phyloP scores from a whole-genome alignment of 2,329 filamentous ascomycete genomes.

The Graphilbum sp. region DNA sequence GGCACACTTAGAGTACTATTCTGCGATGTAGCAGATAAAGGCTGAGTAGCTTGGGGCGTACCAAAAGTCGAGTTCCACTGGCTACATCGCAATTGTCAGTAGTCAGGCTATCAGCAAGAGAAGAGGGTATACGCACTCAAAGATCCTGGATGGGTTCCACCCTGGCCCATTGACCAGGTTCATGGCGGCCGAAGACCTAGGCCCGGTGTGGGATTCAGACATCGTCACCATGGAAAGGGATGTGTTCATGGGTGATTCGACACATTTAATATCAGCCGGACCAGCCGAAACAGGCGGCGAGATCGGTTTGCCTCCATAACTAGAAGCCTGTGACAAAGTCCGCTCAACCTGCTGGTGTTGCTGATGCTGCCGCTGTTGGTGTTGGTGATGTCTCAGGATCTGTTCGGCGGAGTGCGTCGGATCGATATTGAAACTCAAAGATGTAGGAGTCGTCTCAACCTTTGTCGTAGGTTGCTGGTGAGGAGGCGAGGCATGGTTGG shows the following conservation, averaged over 20 bases:
- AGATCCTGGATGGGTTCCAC: constrained; percentile 80
- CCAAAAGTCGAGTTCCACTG: constrained; percentile 95
- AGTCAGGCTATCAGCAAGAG: no score
- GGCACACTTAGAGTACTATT: constrained; percentile 35
- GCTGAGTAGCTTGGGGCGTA: constrained; percentile 39
- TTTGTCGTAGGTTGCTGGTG: constrained; percentile 1
- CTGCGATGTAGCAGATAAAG: constrained; percentile 25
- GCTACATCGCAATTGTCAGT: no score
- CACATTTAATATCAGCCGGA: constrained; percentile 48
- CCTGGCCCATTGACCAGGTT: constrained; percentile 44
- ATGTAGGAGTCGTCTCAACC: constrained; percentile 16
- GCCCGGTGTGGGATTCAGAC: constrained; percentile 34
- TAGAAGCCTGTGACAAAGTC: constrained; percentile 25
- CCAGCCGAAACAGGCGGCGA: constrained; percentile 65
- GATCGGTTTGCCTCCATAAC: constrained; percentile 39
- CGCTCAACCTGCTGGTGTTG: constrained; percentile 29
- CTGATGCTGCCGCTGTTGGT: constrained; percentile 9
- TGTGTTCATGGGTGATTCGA: constrained; percentile 28
- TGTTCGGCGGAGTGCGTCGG: constrained; percentile 34
- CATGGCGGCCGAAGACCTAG: constrained; percentile 31
- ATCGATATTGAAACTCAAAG: constrained; percentile 31
- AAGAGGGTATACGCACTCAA: constrained; percentile 53
- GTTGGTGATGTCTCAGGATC: constrained; percentile 22
- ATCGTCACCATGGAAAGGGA: constrained; percentile 53
- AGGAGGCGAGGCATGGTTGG: constrained; percentile 13